Percentiles rank a stretch among this genome's conserved stretches.
Evolutionary conservation across 129 eudicot genomes (phyloP).

Genomic region (Sambucus nigra): DNA sequence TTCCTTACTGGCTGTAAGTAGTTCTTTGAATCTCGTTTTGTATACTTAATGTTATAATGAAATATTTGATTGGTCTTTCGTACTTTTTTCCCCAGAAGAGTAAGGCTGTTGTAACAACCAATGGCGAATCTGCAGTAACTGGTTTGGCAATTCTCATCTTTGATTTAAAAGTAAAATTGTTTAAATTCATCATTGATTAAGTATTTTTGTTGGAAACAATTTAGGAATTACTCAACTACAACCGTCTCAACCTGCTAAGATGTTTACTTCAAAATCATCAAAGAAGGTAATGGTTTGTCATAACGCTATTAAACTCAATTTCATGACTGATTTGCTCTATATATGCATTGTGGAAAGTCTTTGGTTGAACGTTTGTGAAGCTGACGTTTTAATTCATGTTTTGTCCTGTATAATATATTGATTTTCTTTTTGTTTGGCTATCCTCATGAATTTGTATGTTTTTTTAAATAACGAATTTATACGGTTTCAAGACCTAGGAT

Average conservation of each 20-base stretch:
- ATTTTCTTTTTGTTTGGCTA: constrained; percentile 1
- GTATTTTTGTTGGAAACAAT: constrained; percentile 6
- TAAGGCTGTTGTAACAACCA: constrained; percentile 18
- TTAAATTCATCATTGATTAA: not conserved
- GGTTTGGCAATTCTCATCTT: constrained; percentile 33
- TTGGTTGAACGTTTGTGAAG: not conserved
- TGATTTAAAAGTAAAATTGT: not conserved
- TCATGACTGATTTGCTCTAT: not conserved
- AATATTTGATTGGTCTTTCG: constrained; percentile 6
- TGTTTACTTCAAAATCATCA: constrained; percentile 39
- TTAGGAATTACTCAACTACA: constrained; percentile 37
- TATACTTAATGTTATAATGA: not conserved
- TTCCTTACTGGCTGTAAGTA: constrained; percentile 49
- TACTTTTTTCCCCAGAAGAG: constrained; percentile 30
- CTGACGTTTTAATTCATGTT: not conserved
- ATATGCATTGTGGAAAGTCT: no score
- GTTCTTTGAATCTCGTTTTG: not conserved
- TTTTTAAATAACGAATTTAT: no score
- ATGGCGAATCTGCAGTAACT: constrained; percentile 35
- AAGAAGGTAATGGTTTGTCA: constrained; percentile 38
- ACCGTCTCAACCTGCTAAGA: constrained; percentile 22
- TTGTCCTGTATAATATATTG: not conserved
- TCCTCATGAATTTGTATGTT: no score
- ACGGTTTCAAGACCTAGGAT: not conserved
- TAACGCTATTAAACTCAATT: not conserved